Percentiles rank a stretch among this genome's conserved stretches.
These are phyloP conservation scores for Lentinus tigrinus DNA, from an alignment of 768 basidiomycete genomes.

Conservation along the genomic window DNA sequence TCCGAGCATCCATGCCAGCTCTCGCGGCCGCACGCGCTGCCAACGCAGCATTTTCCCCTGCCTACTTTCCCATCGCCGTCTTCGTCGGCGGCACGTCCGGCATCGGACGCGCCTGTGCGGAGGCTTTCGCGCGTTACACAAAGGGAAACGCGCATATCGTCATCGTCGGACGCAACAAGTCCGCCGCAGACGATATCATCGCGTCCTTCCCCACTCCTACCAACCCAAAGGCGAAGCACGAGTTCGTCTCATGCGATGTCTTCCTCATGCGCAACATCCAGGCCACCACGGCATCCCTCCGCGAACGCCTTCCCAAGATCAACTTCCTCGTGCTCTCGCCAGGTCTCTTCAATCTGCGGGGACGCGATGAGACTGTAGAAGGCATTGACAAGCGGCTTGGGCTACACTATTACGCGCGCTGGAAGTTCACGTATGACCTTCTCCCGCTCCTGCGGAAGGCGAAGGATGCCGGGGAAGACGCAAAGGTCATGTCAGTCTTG, in stretches of 20 bases:
- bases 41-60: conserved; percentile 20
- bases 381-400: conserved; percentile 45
- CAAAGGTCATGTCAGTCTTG: conserved; percentile 47
- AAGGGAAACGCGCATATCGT: conserved; percentile 52
- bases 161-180: conserved; percentile 50
- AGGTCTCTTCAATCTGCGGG: conserved; percentile 39
- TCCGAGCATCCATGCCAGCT: conserved; percentile 20
- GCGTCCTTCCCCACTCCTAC: conserved; percentile 38
- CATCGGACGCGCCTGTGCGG: conserved; percentile 44
- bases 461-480: conserved; percentile 45
- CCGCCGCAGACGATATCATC: conserved; percentile 46
- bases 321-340: conserved; percentile 53
- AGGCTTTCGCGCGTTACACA: conserved; percentile 43
- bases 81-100: conserved; percentile 36
- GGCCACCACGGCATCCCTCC: conserved; percentile 31
- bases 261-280: conserved; percentile 52
- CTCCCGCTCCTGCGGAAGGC: conserved; percentile 45
- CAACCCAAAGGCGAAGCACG: conserved; percentile 28
- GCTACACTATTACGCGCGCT: conserved; percentile 51
- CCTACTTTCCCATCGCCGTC: conserved; percentile 28
- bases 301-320: conserved; percentile 39
- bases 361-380: conserved; percentile 43
- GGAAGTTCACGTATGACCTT: conserved; percentile 47
- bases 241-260: conserved; percentile 54
- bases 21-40: conserved; percentile 16